These are phyloP conservation scores for Paxillus ammoniavirescens DNA, from an alignment of 768 basidiomycete genomes.

Conservation along the genomic window DNA sequence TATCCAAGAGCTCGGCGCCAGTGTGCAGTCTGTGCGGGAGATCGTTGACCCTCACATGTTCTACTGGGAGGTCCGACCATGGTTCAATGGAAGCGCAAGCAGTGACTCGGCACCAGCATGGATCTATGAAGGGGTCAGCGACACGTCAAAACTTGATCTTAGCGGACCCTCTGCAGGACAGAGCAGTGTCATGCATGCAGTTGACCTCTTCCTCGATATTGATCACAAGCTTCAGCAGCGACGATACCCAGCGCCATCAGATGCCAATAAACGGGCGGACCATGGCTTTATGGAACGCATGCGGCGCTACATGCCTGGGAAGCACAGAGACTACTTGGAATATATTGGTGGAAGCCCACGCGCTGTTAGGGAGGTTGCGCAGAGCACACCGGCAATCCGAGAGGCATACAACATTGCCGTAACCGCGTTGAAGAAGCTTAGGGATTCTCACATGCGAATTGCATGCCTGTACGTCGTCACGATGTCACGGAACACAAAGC, in stretches of 20 bases:
- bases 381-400: slow-evolving; percentile 52
- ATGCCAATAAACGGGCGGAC: slow-evolving; percentile 63
- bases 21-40: slow-evolving; percentile 67
- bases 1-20: slow-evolving; percentile 70
- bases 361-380: slow-evolving; percentile 63
- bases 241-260: slow-evolving; percentile 65
- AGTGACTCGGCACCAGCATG: slow-evolving; percentile 52
- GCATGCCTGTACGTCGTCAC: slow-evolving; percentile 85
- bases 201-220: slow-evolving; percentile 85
- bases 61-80: slow-evolving; percentile 87
- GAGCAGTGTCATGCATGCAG: slow-evolving; percentile 84
- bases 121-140: slow-evolving; percentile 77
- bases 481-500: slow-evolving; percentile 66
- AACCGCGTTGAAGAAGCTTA: slow-evolving; percentile 72
- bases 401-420: slow-evolving; percentile 82
- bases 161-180: slow-evolving; percentile 95
- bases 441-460: slow-evolving; percentile 87
- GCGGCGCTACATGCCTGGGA: slow-evolving; percentile 93
- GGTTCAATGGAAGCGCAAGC: slow-evolving; percentile 83
- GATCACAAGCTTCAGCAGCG: slow-evolving; percentile 79
- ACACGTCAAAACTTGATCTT: slow-evolving; percentile 57
- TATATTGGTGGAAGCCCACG: slow-evolving; percentile 59
- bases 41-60: slow-evolving; percentile 83
- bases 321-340: slow-evolving; percentile 80
- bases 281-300: slow-evolving; percentile 89